Conservation (phyloP, 257 asterid genomes). For the Vinca minor region DNA sequence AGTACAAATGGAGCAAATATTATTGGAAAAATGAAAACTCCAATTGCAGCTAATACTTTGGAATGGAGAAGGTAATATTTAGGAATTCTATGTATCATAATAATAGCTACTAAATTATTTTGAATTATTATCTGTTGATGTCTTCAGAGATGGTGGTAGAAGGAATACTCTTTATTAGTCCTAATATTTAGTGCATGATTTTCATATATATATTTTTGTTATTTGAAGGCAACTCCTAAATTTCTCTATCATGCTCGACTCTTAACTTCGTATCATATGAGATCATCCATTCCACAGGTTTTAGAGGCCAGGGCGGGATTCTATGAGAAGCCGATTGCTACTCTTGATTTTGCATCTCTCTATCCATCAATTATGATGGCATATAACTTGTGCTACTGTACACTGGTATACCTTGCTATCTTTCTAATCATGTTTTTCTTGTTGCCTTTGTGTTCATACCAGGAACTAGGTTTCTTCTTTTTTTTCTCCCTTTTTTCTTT, state of each 20-base stretch:
- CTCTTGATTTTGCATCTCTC: conserved; percentile 95
- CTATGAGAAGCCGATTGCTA: conserved; percentile 95
- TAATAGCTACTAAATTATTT: neutral
- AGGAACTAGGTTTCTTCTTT: neutral
- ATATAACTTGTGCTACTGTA: conserved; percentile 90
- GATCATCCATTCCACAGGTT: conserved; percentile 45
- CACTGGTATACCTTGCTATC: conserved; percentile 51
- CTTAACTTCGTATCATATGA: conserved; percentile 2
- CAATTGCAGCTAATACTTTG: too few relatives aligned
- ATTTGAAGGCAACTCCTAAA: neutral
- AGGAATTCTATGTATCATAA: neutral
- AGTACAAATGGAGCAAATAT: too few relatives aligned
- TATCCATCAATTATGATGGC: conserved; percentile 99
- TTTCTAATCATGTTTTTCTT: neutral
- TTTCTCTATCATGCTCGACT: neutral
- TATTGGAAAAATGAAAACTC: too few relatives aligned
- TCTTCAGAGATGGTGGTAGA: neutral
- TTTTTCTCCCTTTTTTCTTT: too few relatives aligned
- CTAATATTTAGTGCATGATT: neutral
- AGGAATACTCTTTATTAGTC: neutral
- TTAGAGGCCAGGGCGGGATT: conserved; percentile 90
- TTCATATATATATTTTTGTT: too few relatives aligned
- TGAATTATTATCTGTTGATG: neutral
- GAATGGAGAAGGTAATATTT: too few relatives aligned
- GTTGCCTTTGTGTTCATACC: neutral